These are phyloP conservation scores for Leonotis leonurus DNA, from an alignment of 257 asterid species.

Conservation along the genomic window DNA sequence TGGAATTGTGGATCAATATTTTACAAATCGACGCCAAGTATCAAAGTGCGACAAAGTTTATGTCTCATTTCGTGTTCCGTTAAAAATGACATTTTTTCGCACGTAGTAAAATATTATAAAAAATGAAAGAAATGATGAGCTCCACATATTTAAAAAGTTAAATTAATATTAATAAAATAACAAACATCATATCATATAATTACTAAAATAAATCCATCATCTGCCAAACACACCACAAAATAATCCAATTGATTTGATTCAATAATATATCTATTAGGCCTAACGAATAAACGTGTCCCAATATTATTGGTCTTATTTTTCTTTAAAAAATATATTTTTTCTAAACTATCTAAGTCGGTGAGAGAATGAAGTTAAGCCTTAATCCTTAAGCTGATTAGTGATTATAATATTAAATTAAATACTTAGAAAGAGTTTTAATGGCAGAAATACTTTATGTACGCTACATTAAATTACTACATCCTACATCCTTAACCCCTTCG, in stretches of 20 bases:
- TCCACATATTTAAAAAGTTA: not conserved
- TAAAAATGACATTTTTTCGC: no score
- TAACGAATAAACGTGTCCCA: conserved; percentile 26
- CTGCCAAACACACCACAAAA: conserved; percentile 22
- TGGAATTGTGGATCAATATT: no score
- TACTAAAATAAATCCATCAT: conserved; percentile 17
- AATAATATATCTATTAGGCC: conserved; percentile 8
- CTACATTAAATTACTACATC: not conserved
- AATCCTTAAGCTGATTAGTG: conserved; percentile 9
- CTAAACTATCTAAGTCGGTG: not conserved
- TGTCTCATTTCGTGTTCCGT: no score
- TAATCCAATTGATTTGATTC: not conserved
- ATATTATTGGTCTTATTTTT: not conserved
- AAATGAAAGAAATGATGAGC: not conserved
- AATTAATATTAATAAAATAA: no score
- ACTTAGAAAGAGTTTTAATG: not conserved
- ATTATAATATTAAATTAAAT: no score
- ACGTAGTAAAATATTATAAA: no score
- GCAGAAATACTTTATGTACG: conserved; percentile 13
- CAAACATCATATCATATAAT: not conserved
- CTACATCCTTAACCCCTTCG: not conserved
- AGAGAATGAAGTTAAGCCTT: not conserved
- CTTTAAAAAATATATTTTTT: not conserved
- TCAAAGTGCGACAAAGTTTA: no score
- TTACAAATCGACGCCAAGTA: no score